Percentiles rank a stretch among this genome's conserved stretches.
phyloP scores from a whole-genome alignment of 73 alveolate species.

The Paramecium bursaria region DNA sequence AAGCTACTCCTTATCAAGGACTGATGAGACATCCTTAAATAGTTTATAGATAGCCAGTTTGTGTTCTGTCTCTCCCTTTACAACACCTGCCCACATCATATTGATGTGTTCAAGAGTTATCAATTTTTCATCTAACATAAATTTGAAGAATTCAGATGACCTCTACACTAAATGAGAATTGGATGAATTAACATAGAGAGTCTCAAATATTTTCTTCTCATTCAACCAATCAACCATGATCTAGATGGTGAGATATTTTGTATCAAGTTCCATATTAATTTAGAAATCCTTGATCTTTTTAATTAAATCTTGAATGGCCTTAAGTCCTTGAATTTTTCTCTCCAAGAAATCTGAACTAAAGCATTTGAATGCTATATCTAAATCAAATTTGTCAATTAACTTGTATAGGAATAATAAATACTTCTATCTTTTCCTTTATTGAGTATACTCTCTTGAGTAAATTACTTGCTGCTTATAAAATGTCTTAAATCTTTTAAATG shows the following conservation, averaged over 20 bases:
- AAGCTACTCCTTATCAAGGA: slow-evolving; percentile 67
- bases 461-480: slow-evolving; percentile 64
- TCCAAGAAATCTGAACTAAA: slow-evolving; percentile 82
- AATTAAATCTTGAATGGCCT: slow-evolving; percentile 75
- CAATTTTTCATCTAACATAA: slow-evolving; percentile 74
- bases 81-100: slow-evolving; percentile 78
- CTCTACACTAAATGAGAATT: slow-evolving; percentile 83
- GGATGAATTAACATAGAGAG: slow-evolving; percentile 75
- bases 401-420: too few relatives aligned
- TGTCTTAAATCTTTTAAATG: slow-evolving; percentile 79
- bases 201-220: slow-evolving; percentile 74
- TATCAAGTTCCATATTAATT: slow-evolving; percentile 32
- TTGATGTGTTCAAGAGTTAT: slow-evolving; percentile 73
- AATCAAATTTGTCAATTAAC: slow-evolving; percentile 71
- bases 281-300: slow-evolving; percentile 65
- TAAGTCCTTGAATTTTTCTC: slow-evolving; percentile 87
- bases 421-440: slow-evolving; percentile 67
- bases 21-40: slow-evolving; percentile 70
- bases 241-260: slow-evolving; percentile 9
- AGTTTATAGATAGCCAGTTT: slow-evolving; percentile 81
- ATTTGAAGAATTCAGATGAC: slow-evolving; percentile 79
- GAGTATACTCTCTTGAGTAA: slow-evolving; percentile 74
- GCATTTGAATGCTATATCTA: slow-evolving; percentile 77
- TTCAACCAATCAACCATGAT: slow-evolving; percentile 72
- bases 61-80: slow-evolving; percentile 77